Percentiles rank a stretch among this genome's conserved stretches.
phyloP scores from a whole-genome alignment of 306 rosid genomes.

The Adenanthera pavonina region DNA sequence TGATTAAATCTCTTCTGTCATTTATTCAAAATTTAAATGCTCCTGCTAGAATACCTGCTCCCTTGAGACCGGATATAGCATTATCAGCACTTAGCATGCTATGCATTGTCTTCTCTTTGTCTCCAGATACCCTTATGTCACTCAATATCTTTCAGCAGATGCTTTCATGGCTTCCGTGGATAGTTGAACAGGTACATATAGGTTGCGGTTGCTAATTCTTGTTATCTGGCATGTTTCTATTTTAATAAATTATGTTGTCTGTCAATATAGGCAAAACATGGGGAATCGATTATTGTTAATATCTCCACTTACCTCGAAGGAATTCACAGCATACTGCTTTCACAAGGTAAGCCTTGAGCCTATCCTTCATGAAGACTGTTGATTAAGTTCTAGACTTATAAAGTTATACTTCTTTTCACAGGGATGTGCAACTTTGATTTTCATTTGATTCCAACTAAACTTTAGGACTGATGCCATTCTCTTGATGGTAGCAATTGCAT shows the following conservation, averaged over 20 bases:
- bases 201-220: slow-evolving; percentile 40
- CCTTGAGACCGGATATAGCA: slow-evolving; percentile 64
- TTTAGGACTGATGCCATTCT: slow-evolving; percentile 33
- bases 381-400: slow-evolving; percentile 35
- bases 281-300: slow-evolving; percentile 52
- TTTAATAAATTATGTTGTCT: slow-evolving; percentile 38
- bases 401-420: slow-evolving; percentile 21
- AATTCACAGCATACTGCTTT: slow-evolving; percentile 76
- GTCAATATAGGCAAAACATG: slow-evolving; percentile 66
- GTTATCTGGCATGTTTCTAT: slow-evolving; percentile 32
- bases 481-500: slow-evolving; percentile 24
- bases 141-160: slow-evolving; percentile 69
- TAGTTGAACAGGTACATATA: slow-evolving; percentile 70
- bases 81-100: slow-evolving; percentile 85
- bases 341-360: slow-evolving; percentile 65
- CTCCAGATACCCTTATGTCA: slow-evolving; percentile 72
- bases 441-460: slow-evolving; percentile 28
- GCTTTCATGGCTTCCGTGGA: slow-evolving; percentile 87
- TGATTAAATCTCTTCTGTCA: slow-evolving; percentile 65
- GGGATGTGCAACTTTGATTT: slow-evolving; percentile 37
- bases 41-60: slow-evolving; percentile 49
- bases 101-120: slow-evolving; percentile 70
- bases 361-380: slow-evolving; percentile 35
- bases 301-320: slow-evolving; percentile 82
- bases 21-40: slow-evolving; percentile 58